Evolutionary conservation across 805 yeast species (phyloP), one percentile per base, ranked within the genome.

Genomic region (Candida boleticola): DNA sequence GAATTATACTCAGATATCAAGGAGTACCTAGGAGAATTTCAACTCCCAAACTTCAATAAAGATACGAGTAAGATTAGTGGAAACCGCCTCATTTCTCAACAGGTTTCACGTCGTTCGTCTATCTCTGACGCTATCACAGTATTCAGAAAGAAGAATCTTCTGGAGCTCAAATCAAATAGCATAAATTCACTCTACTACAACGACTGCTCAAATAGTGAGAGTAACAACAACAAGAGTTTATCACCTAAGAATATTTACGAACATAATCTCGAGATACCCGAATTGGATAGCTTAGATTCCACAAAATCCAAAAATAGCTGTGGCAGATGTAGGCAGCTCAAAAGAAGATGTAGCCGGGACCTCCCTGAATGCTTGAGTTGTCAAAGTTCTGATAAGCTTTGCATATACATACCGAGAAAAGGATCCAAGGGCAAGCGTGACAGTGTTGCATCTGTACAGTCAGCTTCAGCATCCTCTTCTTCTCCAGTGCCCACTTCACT

Each of bases 321-420:
- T 38, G 41, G 54, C 17, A 51, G 67, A n/a, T 63, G 68, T 42
- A 58, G 65, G 10, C 54, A 57, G 36, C 57, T 51, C 41, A 62
- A 62, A 39, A 58, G 59, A 43, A 62, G 55, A 40, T 63, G 68
- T 45, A 53, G 64, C 5, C 48, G 68, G 18, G 51, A 47, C 14
- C 46, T 61, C 3, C 68, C 68, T 3, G 68, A 63, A 40, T 63
- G 68, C 41, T 38, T 50, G 20, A 59, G 58, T 41, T 63, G 68
- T 38, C 43, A 44, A 13, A 50, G 54, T 7, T 60, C 66, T 9
- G 66, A 62, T 17, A 64, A 61, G 30, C 40, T 61, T 21, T 63
- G 68, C 40, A 44, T 49, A 11, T 63, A 63, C 39, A 34, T 47
- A 17, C 57, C 59, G 3, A 42, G 61, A 43, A 48, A 60, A 46